Conservation (phyloP, 2,329 filamentous ascomycete species). For the Claviceps monticola region DNA sequence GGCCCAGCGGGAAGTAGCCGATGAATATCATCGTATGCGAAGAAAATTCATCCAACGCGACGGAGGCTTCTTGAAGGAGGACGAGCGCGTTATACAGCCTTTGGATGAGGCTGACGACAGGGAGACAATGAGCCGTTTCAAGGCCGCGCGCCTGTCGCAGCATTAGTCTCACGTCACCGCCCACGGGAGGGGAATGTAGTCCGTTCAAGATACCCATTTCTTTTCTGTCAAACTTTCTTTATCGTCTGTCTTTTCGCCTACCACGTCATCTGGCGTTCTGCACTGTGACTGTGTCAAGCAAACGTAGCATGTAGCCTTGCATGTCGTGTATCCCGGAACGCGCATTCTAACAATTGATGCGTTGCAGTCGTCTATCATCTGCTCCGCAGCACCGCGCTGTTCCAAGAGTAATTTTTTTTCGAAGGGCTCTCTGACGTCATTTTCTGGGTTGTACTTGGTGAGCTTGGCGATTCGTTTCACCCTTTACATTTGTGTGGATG, state of each 20-base stretch:
- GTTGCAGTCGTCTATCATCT: conserved; percentile 35
- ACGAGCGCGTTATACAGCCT: conserved; percentile 52
- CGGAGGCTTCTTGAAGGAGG: conserved; percentile 65
- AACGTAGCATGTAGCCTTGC: conserved; percentile 6
- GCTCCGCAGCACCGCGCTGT: conserved; percentile 37
- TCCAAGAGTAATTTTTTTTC: conserved; percentile 40
- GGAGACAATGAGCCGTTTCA: conserved; percentile 58
- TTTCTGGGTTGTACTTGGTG: conserved; percentile 19
- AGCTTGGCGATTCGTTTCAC: conserved; percentile 50
- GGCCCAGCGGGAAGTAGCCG: conserved; percentile 62
- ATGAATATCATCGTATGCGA: conserved; percentile 70
- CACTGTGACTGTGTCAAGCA: not conserved
- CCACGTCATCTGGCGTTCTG: no score
- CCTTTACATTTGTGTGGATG: conserved; percentile 33
- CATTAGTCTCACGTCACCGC: conserved; percentile 24
- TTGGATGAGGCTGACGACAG: conserved; percentile 54
- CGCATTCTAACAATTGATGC: conserved; percentile 37
- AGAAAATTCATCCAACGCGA: conserved; percentile 72
- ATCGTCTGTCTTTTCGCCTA: not conserved
- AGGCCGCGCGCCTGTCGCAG: conserved; percentile 50
- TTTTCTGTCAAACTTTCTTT: not conserved
- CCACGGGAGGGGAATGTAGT: conserved; percentile 1
- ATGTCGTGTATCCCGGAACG: conserved; percentile 11
- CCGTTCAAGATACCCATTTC: not conserved
- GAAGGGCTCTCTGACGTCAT: conserved; percentile 49